phyloP scores from a whole-genome alignment of 108 stramenopile genomes.

The Ochromonas danica region DNA sequence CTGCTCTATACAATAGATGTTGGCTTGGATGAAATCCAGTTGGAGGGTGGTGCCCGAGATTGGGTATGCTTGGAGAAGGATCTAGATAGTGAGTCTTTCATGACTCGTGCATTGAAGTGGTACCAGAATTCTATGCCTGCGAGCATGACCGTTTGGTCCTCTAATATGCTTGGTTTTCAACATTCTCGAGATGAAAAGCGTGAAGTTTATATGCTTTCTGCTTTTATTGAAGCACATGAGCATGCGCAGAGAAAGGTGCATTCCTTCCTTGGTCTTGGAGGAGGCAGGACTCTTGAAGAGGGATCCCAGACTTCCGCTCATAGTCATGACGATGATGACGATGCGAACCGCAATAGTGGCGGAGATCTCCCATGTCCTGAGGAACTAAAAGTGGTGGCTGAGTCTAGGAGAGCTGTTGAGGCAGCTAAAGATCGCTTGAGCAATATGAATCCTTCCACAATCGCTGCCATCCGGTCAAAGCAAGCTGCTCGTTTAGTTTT shows the following conservation, averaged over 20 bases:
- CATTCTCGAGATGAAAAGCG: slow-evolving; percentile 18
- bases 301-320: too few species aligned
- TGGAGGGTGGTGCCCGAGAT: slow-evolving; percentile 4
- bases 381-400: background rate
- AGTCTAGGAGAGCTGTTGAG: slow-evolving; percentile 7
- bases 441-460: background rate
- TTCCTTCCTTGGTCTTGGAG: background rate
- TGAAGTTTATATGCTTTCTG: slow-evolving; percentile 6
- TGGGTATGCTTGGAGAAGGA: slow-evolving; percentile 27
- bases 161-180: background rate
- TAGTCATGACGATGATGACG: too few species aligned
- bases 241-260: slow-evolving; percentile 29
- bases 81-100: background rate
- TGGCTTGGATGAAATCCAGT: slow-evolving; percentile 7
- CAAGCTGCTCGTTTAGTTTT: slow-evolving; percentile 30
- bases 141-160: background rate
- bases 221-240: slow-evolving; percentile 35
- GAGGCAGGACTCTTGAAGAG: slow-evolving; percentile 12
- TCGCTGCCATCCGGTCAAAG: slow-evolving; percentile 5
- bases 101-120: background rate
- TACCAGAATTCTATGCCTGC: background rate
- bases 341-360: background rate
- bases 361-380: background rate
- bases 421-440: background rate
- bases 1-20: slow-evolving; percentile 27